A percentile compares a stretch with the other conserved stretches of the same genome.
Evolutionary conservation across 352 stramenopile genomes (phyloP).

Genomic region (Pythium diclinum): DNA sequence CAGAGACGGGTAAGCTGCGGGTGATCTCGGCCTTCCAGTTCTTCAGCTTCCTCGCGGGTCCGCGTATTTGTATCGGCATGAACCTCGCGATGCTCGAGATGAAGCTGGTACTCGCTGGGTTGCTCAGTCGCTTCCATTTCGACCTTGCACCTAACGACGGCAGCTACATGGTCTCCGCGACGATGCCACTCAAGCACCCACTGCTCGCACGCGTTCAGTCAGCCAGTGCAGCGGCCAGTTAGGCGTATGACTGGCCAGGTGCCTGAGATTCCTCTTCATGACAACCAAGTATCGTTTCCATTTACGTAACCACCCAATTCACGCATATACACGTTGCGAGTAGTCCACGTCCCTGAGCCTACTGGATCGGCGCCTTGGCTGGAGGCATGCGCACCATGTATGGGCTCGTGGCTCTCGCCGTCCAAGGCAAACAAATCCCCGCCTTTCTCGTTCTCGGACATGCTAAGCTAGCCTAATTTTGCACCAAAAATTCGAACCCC

Average conservation of each 20-base stretch:
- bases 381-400: not conserved
- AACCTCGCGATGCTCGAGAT: conserved; percentile 42
- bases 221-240: not conserved
- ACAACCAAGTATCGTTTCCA: too few species aligned
- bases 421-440: too few species aligned
- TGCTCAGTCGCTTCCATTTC: conserved; percentile 34
- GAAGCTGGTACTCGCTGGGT: conserved; percentile 31
- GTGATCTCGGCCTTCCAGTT: conserved; percentile 37
- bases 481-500: too few species aligned
- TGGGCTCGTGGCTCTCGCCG: too few species aligned
- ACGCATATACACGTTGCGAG: too few species aligned
- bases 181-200: conserved; percentile 13
- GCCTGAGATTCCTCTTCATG: too few species aligned
- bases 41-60: conserved; percentile 40
- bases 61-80: conserved; percentile 38
- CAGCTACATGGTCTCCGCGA: conserved; percentile 6
- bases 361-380: not conserved
- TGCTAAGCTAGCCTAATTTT: too few species aligned
- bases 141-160: conserved; percentile 17
- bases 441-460: not conserved
- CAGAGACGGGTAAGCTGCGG: conserved; percentile 8
- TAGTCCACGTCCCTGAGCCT: not conserved
- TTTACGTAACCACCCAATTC: too few species aligned
- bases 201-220: conserved; percentile 3
- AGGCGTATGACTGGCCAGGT: not conserved